A percentile compares a stretch with the other conserved stretches of the same genome.
Conservation (phyloP, 352 stramenopile species). For the Phytophthora pistaciae region DNA sequence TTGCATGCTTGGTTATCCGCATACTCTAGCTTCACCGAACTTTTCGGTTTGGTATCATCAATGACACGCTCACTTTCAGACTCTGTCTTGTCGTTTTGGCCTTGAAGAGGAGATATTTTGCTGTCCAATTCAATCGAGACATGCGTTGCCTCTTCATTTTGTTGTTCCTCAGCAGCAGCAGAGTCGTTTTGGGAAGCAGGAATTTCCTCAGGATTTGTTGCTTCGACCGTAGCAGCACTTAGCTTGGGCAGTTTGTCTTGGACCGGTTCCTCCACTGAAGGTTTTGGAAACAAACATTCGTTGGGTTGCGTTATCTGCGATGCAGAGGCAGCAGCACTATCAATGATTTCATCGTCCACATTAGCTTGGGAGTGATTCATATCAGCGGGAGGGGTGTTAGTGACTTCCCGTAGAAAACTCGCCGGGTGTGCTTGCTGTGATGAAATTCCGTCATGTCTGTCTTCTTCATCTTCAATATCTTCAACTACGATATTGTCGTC, state of each 20-base stretch:
- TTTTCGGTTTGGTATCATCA: neutral
- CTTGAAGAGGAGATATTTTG: too few relatives aligned
- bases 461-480: slow-evolving; percentile 33
- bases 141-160: neutral
- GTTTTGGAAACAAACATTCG: neutral
- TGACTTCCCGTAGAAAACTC: neutral
- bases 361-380: neutral
- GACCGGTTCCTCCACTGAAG: neutral
- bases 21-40: neutral
- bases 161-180: neutral
- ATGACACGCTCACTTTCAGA: neutral
- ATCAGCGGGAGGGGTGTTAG: neutral
- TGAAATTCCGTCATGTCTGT: neutral
- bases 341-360: neutral
- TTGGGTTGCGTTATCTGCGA: neutral
- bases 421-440: neutral
- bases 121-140: neutral
- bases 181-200: neutral
- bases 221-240: neutral
- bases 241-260: neutral
- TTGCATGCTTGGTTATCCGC: neutral
- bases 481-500: slow-evolving; percentile 32
- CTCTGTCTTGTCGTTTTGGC: neutral
- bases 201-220: neutral
- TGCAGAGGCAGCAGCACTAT: neutral